Percentiles rank a stretch among this genome's conserved stretches.
These are phyloP conservation scores for Ceratocystis lukuohia DNA, from an alignment of 2,329 filamentous ascomycete genomes.

Conservation along the genomic window DNA sequence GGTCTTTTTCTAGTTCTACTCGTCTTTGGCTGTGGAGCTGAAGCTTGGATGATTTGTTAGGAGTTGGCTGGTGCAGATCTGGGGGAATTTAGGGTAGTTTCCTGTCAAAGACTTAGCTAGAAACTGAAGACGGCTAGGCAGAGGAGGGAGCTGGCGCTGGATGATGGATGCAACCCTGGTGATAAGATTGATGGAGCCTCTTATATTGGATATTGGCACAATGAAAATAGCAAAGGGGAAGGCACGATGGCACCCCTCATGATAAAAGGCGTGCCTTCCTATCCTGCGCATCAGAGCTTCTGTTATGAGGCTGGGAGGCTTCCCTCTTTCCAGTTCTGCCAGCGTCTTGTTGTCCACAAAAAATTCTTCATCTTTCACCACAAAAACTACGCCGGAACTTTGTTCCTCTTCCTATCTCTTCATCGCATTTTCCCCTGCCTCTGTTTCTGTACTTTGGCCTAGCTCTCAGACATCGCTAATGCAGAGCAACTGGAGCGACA, in stretches of 20 bases:
- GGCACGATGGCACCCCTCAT: neutral
- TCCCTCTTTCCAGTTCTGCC: neutral
- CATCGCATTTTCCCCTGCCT: neutral
- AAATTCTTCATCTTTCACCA: neutral
- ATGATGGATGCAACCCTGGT: slow-evolving; percentile 2
- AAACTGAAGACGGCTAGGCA: neutral
- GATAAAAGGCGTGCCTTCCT: neutral
- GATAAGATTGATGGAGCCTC: neutral
- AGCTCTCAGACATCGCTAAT: no score
- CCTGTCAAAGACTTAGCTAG: neutral
- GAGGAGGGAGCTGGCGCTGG: neutral
- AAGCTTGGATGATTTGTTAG: neutral
- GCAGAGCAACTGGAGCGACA: no score
- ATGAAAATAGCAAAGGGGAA: neutral
- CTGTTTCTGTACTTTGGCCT: neutral
- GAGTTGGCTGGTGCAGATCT: slow-evolving; percentile 1
- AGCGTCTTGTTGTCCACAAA: neutral
- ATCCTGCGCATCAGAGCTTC: neutral
- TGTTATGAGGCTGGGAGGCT: neutral
- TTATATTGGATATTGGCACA: slow-evolving; percentile 6
- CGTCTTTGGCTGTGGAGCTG: neutral
- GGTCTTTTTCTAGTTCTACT: neutral
- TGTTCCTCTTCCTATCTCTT: slow-evolving; percentile 6
- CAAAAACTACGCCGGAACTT: neutral
- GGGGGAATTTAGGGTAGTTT: neutral